Evolutionary conservation across 306 rosid genomes (phyloP), one percentile per base, ranked within the genome.

Genomic region (Vicia faba): DNA sequence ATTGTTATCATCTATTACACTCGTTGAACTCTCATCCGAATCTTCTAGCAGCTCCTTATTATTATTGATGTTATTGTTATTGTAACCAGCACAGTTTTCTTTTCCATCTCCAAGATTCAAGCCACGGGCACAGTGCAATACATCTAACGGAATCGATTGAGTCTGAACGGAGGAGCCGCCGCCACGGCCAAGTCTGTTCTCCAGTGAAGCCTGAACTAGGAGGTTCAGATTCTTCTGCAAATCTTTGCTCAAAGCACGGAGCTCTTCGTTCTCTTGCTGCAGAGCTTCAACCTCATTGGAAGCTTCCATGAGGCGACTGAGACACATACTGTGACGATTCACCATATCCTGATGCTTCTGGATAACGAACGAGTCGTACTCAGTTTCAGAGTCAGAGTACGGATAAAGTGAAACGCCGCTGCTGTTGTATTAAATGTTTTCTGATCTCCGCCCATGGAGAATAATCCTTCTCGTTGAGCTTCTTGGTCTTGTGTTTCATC

Each of bases 281-380:
- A n/a, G n/a, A n/a, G n/a, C 73, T 33, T 86, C 87, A 4, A 86
- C 88, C 76, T 92, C 95, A 58, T 78, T 85, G 45, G 84, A 75
- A 46, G 82, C 78, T 36, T 83, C 92, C 13, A 82, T 86, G 29
- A 92, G 91, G 48, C 81, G 91, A 70, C 61, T 76, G 67, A 92
- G 89, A 69, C 85, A 87, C 84, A 89, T 85, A 62, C 81, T 87
- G 20, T 86, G 91, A 11, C 96, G 89, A 77, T 92, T 92, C 65
- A 92, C 87, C 92, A 89, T 83, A 45, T 92, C 98, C 75, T 92
- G 98, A 72, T 85, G 96, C 36, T 85, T 88, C 72, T 89, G 92
- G 11, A 87, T 70, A 4, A 73, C 72, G 58, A 80, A 65, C 7
- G 92, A 78, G 78, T 77, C 81, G 70, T 75, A 83, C 50, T 73